These are phyloP conservation scores for Polygonum aviculare DNA, from an alignment of 148 eudicot species.

Conservation along the genomic window DNA sequence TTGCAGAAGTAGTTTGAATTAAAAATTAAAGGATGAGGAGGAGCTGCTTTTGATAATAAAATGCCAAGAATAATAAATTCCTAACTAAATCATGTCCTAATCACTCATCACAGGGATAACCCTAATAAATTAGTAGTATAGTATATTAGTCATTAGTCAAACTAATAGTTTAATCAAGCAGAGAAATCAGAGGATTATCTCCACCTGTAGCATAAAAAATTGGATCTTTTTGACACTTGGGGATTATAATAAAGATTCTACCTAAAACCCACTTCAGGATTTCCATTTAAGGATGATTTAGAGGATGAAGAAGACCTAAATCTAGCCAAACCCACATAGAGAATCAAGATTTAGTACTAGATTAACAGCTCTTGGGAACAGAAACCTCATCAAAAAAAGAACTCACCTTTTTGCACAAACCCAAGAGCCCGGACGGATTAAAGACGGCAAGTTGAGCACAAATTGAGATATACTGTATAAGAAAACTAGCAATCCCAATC, in stretches of 20 bases:
- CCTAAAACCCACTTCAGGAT: constrained; percentile 45
- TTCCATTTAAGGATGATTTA: constrained; percentile 23
- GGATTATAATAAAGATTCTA: constrained; percentile 35
- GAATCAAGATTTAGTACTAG: background rate
- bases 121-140: constrained; percentile 29
- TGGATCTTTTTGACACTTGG: constrained; percentile 31
- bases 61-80: background rate
- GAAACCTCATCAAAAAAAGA: background rate
- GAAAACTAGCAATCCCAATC: constrained; percentile 23
- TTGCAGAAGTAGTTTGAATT: constrained; percentile 14
- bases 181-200: constrained; percentile 25
- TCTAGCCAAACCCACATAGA: background rate
- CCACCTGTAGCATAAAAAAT: constrained; percentile 21
- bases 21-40: constrained; percentile 5
- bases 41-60: constrained; percentile 19
- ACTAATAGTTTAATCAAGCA: constrained; percentile 47
- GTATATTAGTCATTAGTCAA: too few relatives aligned
- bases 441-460: constrained; percentile 15
- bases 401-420: constrained; percentile 26
- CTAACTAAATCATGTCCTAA: constrained; percentile 37
- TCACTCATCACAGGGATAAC: constrained; percentile 54
- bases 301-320: background rate
- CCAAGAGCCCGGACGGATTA: constrained; percentile 19
- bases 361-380: constrained; percentile 6
- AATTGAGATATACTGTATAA: constrained; percentile 7